A percentile compares a stretch with the other conserved stretches of the same genome.
Conservation (phyloP, 805 yeast genomes). For the Candida piceae region DNA sequence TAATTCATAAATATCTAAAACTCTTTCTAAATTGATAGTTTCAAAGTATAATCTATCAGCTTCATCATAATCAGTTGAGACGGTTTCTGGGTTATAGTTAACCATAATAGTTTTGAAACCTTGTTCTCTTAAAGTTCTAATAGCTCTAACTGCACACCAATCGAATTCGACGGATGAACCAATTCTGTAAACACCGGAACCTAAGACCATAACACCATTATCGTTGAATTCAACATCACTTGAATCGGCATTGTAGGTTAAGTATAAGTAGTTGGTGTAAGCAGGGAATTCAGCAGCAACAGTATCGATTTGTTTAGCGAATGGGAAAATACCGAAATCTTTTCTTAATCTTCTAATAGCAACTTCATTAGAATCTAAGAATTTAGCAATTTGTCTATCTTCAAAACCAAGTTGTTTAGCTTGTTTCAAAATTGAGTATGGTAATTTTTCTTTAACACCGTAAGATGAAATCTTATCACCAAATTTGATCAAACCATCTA, state of each 20-base stretch:
- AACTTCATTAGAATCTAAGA: conserved; percentile 67
- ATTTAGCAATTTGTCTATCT: conserved; percentile 84
- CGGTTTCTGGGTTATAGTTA: conserved; percentile 98
- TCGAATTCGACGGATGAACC: conserved; percentile 98
- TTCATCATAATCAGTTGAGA: conserved; percentile 96
- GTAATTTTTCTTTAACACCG: conserved; percentile 56
- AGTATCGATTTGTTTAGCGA: conserved; percentile 95
- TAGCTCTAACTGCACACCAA: conserved; percentile 99
- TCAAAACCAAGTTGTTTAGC: conserved; percentile 95
- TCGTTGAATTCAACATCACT: conserved; percentile 84
- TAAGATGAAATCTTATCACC: conserved; percentile 56
- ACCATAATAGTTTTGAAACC: conserved; percentile 93
- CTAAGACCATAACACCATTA: conserved; percentile 88
- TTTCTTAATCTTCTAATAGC: conserved; percentile 82
- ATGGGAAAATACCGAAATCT: conserved; percentile 75
- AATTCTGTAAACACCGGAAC: conserved; percentile 98
- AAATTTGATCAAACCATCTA: conserved; percentile 68
- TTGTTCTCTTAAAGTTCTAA: conserved; percentile 82
- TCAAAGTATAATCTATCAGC: conserved; percentile 96
- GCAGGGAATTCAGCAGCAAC: conserved; percentile 99
- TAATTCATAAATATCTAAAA: conserved; percentile 92
- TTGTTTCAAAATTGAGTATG: conserved; percentile 58
- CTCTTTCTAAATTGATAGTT: conserved; percentile 83
- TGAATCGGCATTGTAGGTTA: conserved; percentile 88
- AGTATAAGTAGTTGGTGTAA: conserved; percentile 88